These are phyloP conservation scores for Alternaria longipes DNA, from an alignment of 2,329 filamentous ascomycete species.

Conservation along the genomic window DNA sequence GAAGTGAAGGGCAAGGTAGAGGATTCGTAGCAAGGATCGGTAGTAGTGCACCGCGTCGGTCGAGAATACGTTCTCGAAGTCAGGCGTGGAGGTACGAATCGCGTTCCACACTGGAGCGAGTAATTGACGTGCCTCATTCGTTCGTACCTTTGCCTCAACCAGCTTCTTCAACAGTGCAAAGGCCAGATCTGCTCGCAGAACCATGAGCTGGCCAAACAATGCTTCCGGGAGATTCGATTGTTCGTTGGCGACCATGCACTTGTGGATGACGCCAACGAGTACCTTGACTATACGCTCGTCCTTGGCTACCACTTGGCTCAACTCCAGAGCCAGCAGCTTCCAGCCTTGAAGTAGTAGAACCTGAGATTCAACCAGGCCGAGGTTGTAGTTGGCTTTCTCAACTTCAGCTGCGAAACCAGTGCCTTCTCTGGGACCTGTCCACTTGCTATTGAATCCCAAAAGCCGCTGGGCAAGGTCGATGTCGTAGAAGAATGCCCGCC, in stretches of 20 bases:
- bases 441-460: conserved; percentile 78
- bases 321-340: conserved; percentile 86
- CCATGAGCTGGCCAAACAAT: conserved; percentile 81
- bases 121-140: conserved; percentile 62
- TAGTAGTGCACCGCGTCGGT: conserved; percentile 74
- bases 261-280: conserved; percentile 77
- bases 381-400: conserved; percentile 84
- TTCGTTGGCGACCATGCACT: conserved; percentile 82
- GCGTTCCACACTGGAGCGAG: conserved; percentile 69
- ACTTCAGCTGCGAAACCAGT: conserved; percentile 86
- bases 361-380: conserved; percentile 92
- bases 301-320: conserved; percentile 70
- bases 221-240: conserved; percentile 75
- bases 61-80: conserved; percentile 68
- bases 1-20: conserved; percentile 82
- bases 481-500: conserved; percentile 85
- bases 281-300: conserved; percentile 69
- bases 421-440: conserved; percentile 65
- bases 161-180: conserved; percentile 84
- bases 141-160: conserved; percentile 64
- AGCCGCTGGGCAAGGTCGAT: conserved; percentile 77
- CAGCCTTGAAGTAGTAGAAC: conserved; percentile 86
- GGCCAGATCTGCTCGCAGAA: conserved; percentile 80
- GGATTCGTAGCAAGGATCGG: conserved; percentile 80
- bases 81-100: conserved; percentile 62